These are phyloP conservation scores for Claviceps lovelessii DNA, from an alignment of 2,329 filamentous ascomycete species.

Conservation along the genomic window DNA sequence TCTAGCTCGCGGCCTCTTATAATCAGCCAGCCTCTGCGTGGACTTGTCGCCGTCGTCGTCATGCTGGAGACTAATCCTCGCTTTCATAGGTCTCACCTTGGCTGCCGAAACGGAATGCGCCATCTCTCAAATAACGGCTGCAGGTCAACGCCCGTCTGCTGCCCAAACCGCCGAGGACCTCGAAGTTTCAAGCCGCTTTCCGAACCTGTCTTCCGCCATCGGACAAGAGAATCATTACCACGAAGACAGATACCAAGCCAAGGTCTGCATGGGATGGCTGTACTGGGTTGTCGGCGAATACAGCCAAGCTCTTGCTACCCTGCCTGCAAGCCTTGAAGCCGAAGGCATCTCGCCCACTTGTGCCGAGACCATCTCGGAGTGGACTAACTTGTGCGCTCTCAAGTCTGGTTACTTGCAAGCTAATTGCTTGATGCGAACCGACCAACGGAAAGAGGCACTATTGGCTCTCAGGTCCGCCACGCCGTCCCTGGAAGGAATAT, in stretches of 20 bases:
- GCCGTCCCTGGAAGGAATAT: slow-evolving; percentile 43
- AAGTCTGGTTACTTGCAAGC: slow-evolving; percentile 69
- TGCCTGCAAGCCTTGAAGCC: slow-evolving; percentile 49
- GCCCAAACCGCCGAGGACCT: slow-evolving; percentile 28
- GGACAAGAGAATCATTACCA: slow-evolving; percentile 38
- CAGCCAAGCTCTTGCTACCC: slow-evolving; percentile 39
- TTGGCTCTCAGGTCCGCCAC: slow-evolving; percentile 52
- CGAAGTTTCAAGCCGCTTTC: slow-evolving; percentile 30
- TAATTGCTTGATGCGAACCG: slow-evolving; percentile 39
- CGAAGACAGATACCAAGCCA: slow-evolving; percentile 61
- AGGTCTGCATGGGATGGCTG: slow-evolving; percentile 71
- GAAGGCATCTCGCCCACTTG: slow-evolving; percentile 38
- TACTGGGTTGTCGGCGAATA: slow-evolving; percentile 66
- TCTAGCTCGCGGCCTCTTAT: too few species aligned
- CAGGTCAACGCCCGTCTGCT: slow-evolving; percentile 27
- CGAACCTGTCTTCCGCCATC: slow-evolving; percentile 40
- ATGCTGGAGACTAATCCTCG: background rate
- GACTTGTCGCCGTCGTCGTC: background rate
- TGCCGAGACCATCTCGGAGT: slow-evolving; percentile 47
- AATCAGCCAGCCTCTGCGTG: background rate
- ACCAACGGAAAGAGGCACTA: slow-evolving; percentile 43
- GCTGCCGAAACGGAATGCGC: slow-evolving; percentile 56
- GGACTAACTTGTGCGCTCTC: slow-evolving; percentile 69
- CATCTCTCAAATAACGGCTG: slow-evolving; percentile 39
- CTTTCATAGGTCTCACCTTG: slow-evolving; percentile 45